Evolutionary conservation across 2,329 filamentous ascomycete genomes (phyloP), one percentile per base, ranked within the genome.

Genomic region (Fusarium stilboides): DNA sequence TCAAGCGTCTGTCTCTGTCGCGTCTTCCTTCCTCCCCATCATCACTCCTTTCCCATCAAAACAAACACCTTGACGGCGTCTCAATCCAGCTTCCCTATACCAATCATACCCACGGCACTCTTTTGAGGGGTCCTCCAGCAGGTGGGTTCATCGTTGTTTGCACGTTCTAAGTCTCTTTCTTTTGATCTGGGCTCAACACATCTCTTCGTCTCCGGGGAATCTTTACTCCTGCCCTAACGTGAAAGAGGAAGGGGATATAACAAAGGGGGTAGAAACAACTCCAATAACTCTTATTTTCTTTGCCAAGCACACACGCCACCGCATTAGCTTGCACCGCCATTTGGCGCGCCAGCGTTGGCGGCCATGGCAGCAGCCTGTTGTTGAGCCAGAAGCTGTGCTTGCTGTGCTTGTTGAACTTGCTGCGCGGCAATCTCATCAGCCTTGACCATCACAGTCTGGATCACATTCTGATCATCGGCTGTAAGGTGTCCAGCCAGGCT

Each of bases 401-500:
- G 72, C 64, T 77, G 72, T 26, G 69, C 70, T 50, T 69, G 69
- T 40, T 76, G 72, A n/a, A 61, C 71, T 28, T 75, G 71, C 57
- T 77, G 74, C 34, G 72, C 74, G 20, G 80, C 82, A 53, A 83
- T 79, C 71, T 84, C 82, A 53, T 84, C 80, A 3, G 82, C 82
- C 72, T 86, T 86, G 57, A 92, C 92, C 79, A 97, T 88, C 57
- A 95, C 93, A 22, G 85, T 87, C 78, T 97, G 91, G 66, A 98
- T 88, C 49, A 97, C 86, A 67, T 87, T 87, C 78, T 96, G 93
- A 77, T 98, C 94, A 50, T 96, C 93, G 1, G 89, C 85, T 37
- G 88, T 90, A 40, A 98, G 87, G 65, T 93, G 92, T 71, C 91
- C 89, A 22, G 93, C 94, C 61, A 99, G 85, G 62, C 86, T 91